Evolutionary conservation across 23 red algal species (phyloP).

Genomic region (Pyropia yezoensis): DNA sequence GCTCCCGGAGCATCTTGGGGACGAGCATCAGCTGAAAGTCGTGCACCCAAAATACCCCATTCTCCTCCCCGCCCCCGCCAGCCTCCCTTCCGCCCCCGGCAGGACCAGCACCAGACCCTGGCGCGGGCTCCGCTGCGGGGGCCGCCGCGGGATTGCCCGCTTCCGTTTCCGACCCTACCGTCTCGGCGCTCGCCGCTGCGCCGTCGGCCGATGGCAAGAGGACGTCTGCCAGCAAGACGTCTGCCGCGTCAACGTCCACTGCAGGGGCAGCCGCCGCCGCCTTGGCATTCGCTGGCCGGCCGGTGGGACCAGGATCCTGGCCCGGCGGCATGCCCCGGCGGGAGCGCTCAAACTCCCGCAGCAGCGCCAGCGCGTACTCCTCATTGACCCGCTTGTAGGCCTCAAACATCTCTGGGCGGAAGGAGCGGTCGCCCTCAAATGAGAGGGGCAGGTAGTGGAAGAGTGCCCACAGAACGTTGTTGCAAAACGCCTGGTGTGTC

Average conservation of each 20-base stretch:
- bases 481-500: constrained; percentile 77
- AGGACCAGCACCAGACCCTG: too few relatives aligned
- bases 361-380: constrained; percentile 48
- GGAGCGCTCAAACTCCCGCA: constrained; percentile 38
- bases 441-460: constrained; percentile 92
- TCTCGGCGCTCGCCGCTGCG: too few relatives aligned
- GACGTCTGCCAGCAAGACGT: too few relatives aligned
- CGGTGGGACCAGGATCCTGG: not conserved
- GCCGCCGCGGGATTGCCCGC: too few relatives aligned
- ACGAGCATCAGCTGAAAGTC: constrained; percentile 90
- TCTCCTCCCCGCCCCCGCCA: constrained; percentile 12
- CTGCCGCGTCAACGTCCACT: too few relatives aligned
- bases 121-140: too few relatives aligned
- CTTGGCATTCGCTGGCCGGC: too few relatives aligned
- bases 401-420: constrained; percentile 59
- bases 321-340: not conserved
- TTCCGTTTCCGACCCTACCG: too few relatives aligned
- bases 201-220: too few relatives aligned
- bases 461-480: constrained; percentile 80
- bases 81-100: too few relatives aligned
- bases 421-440: constrained; percentile 70
- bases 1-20: constrained; percentile 70
- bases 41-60: constrained; percentile 89
- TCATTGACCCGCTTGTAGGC: constrained; percentile 83
- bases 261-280: too few relatives aligned